Evolutionary conservation across 208 protist genomes (phyloP).

Genomic region (Phytomonas sp.): DNA sequence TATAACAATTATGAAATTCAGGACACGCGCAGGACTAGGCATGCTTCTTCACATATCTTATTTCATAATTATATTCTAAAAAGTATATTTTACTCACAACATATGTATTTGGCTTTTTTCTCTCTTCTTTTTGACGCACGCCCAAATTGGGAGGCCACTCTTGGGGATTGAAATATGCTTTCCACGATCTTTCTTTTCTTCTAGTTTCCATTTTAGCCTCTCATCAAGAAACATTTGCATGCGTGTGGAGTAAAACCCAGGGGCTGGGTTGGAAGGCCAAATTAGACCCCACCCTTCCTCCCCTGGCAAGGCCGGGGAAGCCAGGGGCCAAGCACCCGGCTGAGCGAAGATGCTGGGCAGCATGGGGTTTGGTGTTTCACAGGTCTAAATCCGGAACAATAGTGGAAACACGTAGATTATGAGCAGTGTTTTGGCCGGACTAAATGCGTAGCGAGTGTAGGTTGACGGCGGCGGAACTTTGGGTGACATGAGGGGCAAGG

Average conservation of each 20-base stretch:
- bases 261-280: too few species aligned
- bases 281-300: too few species aligned
- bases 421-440: too few species aligned
- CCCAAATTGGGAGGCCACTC: background rate
- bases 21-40: background rate
- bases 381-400: too few species aligned
- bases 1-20: background rate
- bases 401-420: too few species aligned
- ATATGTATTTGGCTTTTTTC: constrained; percentile 11
- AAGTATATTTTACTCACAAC: background rate
- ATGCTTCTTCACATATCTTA: background rate
- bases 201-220: background rate
- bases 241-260: background rate
- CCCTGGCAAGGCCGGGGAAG: too few species aligned
- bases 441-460: too few species aligned
- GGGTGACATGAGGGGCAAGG: too few species aligned
- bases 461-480: too few species aligned
- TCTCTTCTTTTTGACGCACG: background rate
- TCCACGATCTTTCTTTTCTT: background rate
- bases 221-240: background rate
- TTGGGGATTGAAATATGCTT: background rate
- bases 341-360: too few species aligned
- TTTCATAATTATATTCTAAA: background rate
- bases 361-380: too few species aligned
- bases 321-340: too few species aligned